A percentile compares a stretch with the other conserved stretches of the same genome.
phyloP scores from a whole-genome alignment of 2,329 filamentous ascomycete genomes.

The Hymenoscyphus infarciens region DNA sequence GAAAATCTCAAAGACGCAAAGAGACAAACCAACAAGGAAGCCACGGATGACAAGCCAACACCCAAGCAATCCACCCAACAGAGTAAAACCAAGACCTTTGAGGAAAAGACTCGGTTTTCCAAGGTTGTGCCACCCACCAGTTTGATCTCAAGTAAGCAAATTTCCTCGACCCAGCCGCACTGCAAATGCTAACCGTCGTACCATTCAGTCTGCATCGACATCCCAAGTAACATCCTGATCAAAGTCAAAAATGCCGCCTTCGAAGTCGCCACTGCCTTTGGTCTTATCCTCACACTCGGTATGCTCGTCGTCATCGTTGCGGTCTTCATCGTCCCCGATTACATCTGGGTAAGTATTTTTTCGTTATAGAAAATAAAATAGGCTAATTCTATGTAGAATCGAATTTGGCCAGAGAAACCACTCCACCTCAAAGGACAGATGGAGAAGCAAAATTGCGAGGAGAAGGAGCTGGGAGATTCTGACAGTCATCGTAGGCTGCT shows the following conservation, averaged over 20 bases:
- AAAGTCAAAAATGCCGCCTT: neutral
- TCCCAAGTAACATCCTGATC: neutral
- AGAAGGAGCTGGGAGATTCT: neutral
- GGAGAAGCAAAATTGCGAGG: neutral
- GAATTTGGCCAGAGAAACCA: neutral
- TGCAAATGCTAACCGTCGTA: neutral
- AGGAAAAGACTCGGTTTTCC: neutral
- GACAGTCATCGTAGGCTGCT: neutral
- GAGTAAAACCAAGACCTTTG: neutral
- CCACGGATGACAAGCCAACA: neutral
- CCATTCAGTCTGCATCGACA: neutral
- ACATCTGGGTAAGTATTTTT: neutral
- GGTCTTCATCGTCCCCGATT: neutral
- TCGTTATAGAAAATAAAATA: neutral
- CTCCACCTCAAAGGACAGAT: neutral
- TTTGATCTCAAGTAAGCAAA: neutral
- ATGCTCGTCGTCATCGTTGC: neutral
- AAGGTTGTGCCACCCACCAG: slow-evolving; percentile 2
- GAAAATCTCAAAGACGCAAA: neutral
- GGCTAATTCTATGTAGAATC: neutral
- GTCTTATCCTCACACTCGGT: neutral
- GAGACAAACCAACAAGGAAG: neutral
- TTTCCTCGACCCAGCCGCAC: neutral
- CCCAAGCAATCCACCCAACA: neutral
- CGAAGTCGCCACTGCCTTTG: neutral